Evolutionary conservation across 139 green algal species (phyloP).

Genomic region (Bryopsis sp.): DNA sequence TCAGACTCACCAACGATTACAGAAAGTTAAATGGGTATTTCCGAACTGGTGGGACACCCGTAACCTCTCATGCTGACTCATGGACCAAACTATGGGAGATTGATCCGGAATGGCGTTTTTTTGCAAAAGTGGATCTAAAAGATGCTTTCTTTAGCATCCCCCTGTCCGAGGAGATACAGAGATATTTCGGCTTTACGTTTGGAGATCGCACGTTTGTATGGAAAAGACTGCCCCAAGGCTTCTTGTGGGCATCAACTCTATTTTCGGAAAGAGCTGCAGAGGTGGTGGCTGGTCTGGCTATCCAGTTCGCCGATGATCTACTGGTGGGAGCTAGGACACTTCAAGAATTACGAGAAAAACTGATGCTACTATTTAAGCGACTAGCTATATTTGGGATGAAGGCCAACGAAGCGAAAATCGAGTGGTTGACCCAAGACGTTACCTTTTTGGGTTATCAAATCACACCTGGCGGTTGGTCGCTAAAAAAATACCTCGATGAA

Average conservation of each 20-base stretch:
- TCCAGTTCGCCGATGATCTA: constrained; percentile 13
- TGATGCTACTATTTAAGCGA: background rate
- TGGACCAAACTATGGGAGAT: background rate
- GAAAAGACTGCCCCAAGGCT: constrained; percentile 9
- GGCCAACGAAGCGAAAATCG: constrained; percentile 9
- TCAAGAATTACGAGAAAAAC: background rate
- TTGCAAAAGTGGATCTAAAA: constrained; percentile 9
- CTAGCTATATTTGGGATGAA: constrained; percentile 14
- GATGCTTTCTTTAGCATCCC: constrained; percentile 18
- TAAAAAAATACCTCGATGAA: constrained; percentile 7
- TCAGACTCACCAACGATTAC: constrained; percentile 15
- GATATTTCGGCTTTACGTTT: constrained; percentile 16
- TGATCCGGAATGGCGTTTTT: background rate
- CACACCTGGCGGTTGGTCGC: background rate
- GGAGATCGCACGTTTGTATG: background rate
- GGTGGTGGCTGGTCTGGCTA: too few species aligned
- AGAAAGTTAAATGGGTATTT: constrained; percentile 17
- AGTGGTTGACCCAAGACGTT: background rate
- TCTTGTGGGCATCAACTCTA: background rate
- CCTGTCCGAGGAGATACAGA: background rate
- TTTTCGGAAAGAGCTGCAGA: constrained; percentile 4
- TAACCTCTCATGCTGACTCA: constrained; percentile 1
- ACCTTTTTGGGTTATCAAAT: constrained; percentile 11
- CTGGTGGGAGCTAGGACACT: background rate
- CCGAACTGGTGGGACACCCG: background rate